phyloP scores from a whole-genome alignment of 106 monocot species.

The Allium fistulosum region DNA sequence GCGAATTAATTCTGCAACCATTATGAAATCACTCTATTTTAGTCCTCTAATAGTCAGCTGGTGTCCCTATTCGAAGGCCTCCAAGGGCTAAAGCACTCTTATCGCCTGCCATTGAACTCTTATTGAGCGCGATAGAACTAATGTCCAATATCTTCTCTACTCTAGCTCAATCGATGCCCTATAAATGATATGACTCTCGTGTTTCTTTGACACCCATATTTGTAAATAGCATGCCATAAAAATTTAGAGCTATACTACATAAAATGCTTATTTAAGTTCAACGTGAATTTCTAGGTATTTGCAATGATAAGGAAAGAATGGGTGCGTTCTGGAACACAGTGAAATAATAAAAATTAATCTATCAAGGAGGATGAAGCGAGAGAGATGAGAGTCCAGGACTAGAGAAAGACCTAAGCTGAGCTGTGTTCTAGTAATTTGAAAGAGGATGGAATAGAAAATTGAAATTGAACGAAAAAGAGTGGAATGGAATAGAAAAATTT shows the following conservation, averaged over 20 bases:
- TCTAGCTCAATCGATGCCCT: slow-evolving; percentile 22
- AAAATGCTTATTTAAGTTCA: too few relatives aligned
- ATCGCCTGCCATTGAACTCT: slow-evolving; percentile 26
- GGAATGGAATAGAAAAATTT: too few relatives aligned
- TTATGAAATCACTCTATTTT: slow-evolving; percentile 15
- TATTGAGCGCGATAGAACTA: slow-evolving; percentile 29
- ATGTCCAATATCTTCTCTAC: slow-evolving; percentile 24
- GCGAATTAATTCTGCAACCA: slow-evolving; percentile 19
- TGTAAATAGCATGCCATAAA: too few relatives aligned
- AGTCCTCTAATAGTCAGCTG: slow-evolving; percentile 29
- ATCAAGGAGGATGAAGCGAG: slow-evolving; percentile 52
- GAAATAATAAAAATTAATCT: background rate
- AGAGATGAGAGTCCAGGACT: slow-evolving; percentile 82
- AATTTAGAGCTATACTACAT: too few relatives aligned
- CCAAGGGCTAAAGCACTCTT: slow-evolving; percentile 25
- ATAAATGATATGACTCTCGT: background rate
- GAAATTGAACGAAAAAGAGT: slow-evolving; percentile 17
- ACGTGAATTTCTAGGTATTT: too few relatives aligned
- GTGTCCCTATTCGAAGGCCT: slow-evolving; percentile 27
- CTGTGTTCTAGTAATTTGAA: slow-evolving; percentile 45
- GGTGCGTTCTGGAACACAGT: background rate
- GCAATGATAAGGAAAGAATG: too few relatives aligned
- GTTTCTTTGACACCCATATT: too few relatives aligned
- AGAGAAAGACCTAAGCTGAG: slow-evolving; percentile 46
- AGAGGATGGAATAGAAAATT: slow-evolving; percentile 82